Base-by-base conservation (phyloP, 768 basidiomycete genomes). In the Lactarius sp. region DNA sequence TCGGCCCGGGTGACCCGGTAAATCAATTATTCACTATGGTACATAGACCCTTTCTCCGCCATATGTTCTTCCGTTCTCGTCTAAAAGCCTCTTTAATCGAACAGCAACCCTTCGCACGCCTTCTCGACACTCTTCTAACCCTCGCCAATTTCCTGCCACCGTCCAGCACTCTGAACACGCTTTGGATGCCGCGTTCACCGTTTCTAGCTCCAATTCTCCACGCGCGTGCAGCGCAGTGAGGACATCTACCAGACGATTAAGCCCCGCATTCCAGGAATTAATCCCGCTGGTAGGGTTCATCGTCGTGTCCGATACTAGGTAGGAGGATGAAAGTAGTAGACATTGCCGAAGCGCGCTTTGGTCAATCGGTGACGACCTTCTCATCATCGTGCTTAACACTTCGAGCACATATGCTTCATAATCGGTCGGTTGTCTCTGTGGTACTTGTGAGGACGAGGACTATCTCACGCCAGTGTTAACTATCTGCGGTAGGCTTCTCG, bases 91-190 rank as follows among this genome's bases (percentile, higher is more conserved):
- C 67, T 85, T 85, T 69, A 92, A 77, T 69, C 83, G 86, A 36
- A 75, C 74, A 10, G 86, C 90, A 36, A 84, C 80, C 41, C 77
- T 80, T 44, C 81, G 79, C 22, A 92, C 84, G 4, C 80, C 78
- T n/a, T 83, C 82, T 60, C 83, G 78, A 69, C 83, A 83, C 22
- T 84, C 83, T 49, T 83, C 83, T 65, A 92, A 74, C 16, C 84
- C 86, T 36, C 81, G 77, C 87, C 88, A 92, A 20, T 83, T 81
- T 0, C 82, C 84, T 0, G 85, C 83, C 2, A 84, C 82, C 16
- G 79, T 84, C 90, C 90, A 93, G 72, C 90, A 90, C 71, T 93
- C 91, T 18, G 87, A 88, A 69, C 89, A 90, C 14, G 82, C 78
- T 69, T 79, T 82, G 54, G 85, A 85, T 7, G 88, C 88, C 47